Evolutionary conservation across 768 basidiomycete species (phyloP).

Genomic region (Lanmaoa pseudosensibilis): DNA sequence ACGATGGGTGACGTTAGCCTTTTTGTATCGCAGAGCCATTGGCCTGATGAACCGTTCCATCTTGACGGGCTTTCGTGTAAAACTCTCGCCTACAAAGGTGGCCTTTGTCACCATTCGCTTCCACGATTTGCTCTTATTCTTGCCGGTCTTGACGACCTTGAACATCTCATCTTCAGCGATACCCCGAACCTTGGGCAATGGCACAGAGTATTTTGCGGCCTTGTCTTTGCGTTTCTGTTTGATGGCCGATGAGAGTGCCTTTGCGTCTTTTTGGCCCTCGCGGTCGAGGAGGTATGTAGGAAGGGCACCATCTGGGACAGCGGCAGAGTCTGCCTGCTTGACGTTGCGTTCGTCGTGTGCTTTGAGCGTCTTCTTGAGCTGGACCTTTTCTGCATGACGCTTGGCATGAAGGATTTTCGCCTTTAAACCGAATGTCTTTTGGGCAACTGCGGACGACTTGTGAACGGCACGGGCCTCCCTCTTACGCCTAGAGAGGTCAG

Average conservation of each 20-base stretch:
- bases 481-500: conserved; percentile 59
- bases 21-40: conserved; percentile 96
- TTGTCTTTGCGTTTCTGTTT: conserved; percentile 99
- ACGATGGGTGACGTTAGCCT: conserved; percentile 99
- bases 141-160: conserved; percentile 97
- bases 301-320: conserved; percentile 85
- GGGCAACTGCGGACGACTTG: conserved; percentile 76
- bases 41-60: conserved; percentile 98
- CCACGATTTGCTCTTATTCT: conserved; percentile 95
- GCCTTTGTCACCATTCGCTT: conserved; percentile 99
- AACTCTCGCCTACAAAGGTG: conserved; percentile 97
- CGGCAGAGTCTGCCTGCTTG: conserved; percentile 85
- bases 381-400: conserved; percentile 96
- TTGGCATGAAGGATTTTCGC: conserved; percentile 98
- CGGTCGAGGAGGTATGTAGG: conserved; percentile 96
- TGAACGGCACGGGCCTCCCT: conserved; percentile 77
- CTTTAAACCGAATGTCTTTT: conserved; percentile 94
- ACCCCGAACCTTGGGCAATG: conserved; percentile 93
- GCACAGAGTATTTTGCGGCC: conserved; percentile 97
- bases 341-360: conserved; percentile 98
- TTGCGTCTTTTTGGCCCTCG: conserved; percentile 97
- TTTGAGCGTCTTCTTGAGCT: conserved; percentile 99
- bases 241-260: conserved; percentile 91
- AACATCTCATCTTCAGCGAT: conserved; percentile 99
- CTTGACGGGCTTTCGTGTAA: conserved; percentile 98